Base-by-base conservation (phyloP, 192 early-diverging fungal genomes). In the Dimargaris verticillata region DNA sequence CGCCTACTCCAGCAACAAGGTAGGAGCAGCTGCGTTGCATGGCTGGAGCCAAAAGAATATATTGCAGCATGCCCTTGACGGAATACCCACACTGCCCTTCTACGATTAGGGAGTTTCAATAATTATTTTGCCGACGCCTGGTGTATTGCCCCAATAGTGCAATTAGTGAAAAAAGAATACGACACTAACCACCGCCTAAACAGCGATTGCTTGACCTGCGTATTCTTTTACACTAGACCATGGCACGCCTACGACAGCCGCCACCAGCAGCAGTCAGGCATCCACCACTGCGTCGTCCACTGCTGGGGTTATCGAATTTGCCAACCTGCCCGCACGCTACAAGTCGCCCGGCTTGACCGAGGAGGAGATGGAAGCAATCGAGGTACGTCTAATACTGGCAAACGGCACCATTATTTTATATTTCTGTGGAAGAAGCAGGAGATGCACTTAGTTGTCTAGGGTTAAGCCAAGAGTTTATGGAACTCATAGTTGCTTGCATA, bases 361-460 rank as follows among this genome's bases (percentile, higher is more conserved):
- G 20, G 68, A 61, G 5, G 74, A 75, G 53, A 75, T 75, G 52
- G 74, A 75, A 50, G 74, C 74, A 3, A 70, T 75, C 50, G 70
- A 50, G 49, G 49, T 50, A 50, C 6, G 10, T 50, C 22, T 45
- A 9, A 45, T 12, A 12, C 17, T 17, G 17, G 11, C 11, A 45
- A 45, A 9, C 44, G 17, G 44, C 17, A 45, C 44, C 44, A 45
- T 45, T 9, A 9, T 45, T 45, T 17, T 45, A 17, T 45, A 45
- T 17, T 17, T 45, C 11, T 45, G 44, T 45, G 11, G 9, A 45
- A 45, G 9, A 12, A 9, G 11, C 17, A 45, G 17, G 44, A 12
- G 11, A 9, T 45, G 17, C 10, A 12, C 10, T 45, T 45, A 17
- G 17, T 45, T n/a, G n/a, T n/a, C n/a, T n/a, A n/a, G n/a, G n/a